Conservation (phyloP, 2,329 filamentous ascomycete species). For the Colletotrichum zoysiae region DNA sequence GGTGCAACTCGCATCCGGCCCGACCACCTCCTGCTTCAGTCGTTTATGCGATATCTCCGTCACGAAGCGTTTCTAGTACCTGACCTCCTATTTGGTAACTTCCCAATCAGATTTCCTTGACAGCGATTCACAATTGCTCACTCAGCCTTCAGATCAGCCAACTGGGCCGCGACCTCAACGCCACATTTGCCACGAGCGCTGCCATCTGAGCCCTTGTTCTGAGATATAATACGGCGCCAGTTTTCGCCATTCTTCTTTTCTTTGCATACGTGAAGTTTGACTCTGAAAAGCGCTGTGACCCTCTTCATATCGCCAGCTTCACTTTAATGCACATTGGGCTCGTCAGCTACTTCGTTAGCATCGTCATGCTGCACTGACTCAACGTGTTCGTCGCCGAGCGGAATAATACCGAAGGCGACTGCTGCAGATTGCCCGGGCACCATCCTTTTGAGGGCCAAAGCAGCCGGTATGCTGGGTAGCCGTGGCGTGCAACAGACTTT, state of each 20-base stretch:
- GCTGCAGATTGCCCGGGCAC: constrained; percentile 29
- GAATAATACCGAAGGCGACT: constrained; percentile 12
- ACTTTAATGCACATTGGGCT: constrained; percentile 40
- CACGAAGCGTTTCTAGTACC: constrained; percentile 24
- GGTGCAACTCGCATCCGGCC: constrained; percentile 49
- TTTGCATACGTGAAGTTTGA: constrained; percentile 44
- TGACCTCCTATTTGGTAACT: constrained; percentile 31
- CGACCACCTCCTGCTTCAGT: constrained; percentile 10
- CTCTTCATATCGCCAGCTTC: constrained; percentile 43
- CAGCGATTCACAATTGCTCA: neutral
- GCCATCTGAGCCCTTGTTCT: constrained; percentile 42
- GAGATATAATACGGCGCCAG: constrained; percentile 43
- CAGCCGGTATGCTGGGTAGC: constrained; percentile 10
- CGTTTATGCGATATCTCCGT: neutral
- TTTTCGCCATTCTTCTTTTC: constrained; percentile 43
- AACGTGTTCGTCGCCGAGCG: constrained; percentile 38
- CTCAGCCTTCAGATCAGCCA: constrained; percentile 23
- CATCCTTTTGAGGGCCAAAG: constrained; percentile 33
- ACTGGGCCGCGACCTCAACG: constrained; percentile 35
- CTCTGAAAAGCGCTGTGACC: constrained; percentile 36
- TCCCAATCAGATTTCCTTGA: neutral
- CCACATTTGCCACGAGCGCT: constrained; percentile 22
- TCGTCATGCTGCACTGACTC: constrained; percentile 42
- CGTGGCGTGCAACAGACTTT: constrained; percentile 14
- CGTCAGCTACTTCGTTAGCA: constrained; percentile 26